Percentiles rank a stretch among this genome's conserved stretches.
phyloP scores from a whole-genome alignment of 2,329 filamentous ascomycete genomes.

The Stemphylium lycopersici region DNA sequence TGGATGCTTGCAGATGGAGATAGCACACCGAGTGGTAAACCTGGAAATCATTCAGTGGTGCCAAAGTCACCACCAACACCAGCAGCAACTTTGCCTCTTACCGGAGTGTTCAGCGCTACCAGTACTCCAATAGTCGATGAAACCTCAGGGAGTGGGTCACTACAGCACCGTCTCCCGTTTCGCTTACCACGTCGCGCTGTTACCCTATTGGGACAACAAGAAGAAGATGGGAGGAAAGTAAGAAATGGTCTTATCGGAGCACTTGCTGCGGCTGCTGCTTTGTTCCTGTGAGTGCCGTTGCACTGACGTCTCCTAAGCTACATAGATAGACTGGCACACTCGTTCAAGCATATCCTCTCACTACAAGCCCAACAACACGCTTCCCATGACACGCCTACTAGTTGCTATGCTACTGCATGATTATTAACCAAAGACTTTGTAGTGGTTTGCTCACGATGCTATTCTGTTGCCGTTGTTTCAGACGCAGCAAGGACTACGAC shows the following conservation, averaged over 20 bases:
- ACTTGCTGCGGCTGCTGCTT: conserved; percentile 1
- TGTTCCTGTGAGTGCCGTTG: conserved; percentile 14
- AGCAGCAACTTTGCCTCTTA: background rate
- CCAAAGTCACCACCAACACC: background rate
- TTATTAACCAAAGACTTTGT: background rate
- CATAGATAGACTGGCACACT: background rate
- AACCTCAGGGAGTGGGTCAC: conserved; percentile 6
- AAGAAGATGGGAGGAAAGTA: background rate
- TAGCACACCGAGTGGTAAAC: background rate
- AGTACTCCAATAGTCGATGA: background rate
- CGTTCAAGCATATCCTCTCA: background rate
- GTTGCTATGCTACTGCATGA: background rate
- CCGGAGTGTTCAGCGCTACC: conserved; percentile 16
- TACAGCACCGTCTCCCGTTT: background rate
- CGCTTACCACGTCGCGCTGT: background rate
- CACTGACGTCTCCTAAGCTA: background rate
- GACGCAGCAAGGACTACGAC: background rate
- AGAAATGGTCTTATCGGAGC: conserved; percentile 1
- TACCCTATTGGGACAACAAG: background rate
- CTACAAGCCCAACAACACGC: background rate
- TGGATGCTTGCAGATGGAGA: conserved; percentile 21
- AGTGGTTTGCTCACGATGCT: conserved; percentile 4
- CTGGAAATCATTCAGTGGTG: too few species aligned
- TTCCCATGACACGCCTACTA: background rate
- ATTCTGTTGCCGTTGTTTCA: background rate